Evolutionary conservation across 495 filamentous ascomycete genomes (phyloP).

Genomic region (Podospora bellae-mahoneyi): DNA sequence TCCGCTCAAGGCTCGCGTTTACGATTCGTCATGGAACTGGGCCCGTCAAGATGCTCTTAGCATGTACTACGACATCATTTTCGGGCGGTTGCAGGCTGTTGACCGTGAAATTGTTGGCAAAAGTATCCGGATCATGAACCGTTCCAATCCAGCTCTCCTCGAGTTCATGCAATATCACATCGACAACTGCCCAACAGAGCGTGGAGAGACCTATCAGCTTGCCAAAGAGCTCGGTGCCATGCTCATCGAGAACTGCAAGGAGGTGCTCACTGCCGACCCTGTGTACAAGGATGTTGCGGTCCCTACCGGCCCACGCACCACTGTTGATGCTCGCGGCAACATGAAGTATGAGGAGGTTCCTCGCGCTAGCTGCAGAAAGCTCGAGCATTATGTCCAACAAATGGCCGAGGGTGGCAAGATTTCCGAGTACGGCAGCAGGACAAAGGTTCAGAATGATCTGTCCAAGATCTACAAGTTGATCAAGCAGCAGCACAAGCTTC

Average conservation of each 20-base stretch:
- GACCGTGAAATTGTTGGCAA: slow-evolving; percentile 98
- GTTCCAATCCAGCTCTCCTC: slow-evolving; percentile 88
- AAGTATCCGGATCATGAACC: slow-evolving; percentile 99
- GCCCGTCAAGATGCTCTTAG: slow-evolving; percentile 91
- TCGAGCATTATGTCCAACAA: slow-evolving; percentile 97
- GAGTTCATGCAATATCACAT: slow-evolving; percentile 99
- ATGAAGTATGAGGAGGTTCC: slow-evolving; percentile 84
- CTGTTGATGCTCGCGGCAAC: slow-evolving; percentile 83
- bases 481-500: slow-evolving; percentile 92
- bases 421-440: slow-evolving; percentile 96
- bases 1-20: slow-evolving; percentile 87
- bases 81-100: slow-evolving; percentile 85
- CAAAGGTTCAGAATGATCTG: slow-evolving; percentile 95
- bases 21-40: slow-evolving; percentile 99
- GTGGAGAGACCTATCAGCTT: slow-evolving; percentile 94
- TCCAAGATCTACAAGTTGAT: slow-evolving; percentile 95
- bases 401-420: slow-evolving; percentile 99
- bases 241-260: slow-evolving; percentile 96
- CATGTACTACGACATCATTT: slow-evolving; percentile 99
- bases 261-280: slow-evolving; percentile 75
- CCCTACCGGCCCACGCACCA: slow-evolving; percentile 87
- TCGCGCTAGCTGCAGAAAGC: slow-evolving; percentile 86
- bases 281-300: slow-evolving; percentile 93
- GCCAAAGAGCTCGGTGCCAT: slow-evolving; percentile 93
- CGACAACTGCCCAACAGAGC: slow-evolving; percentile 94